phyloP scores from a whole-genome alignment of 345 rosid species.

The Melastoma malabathricum region DNA sequence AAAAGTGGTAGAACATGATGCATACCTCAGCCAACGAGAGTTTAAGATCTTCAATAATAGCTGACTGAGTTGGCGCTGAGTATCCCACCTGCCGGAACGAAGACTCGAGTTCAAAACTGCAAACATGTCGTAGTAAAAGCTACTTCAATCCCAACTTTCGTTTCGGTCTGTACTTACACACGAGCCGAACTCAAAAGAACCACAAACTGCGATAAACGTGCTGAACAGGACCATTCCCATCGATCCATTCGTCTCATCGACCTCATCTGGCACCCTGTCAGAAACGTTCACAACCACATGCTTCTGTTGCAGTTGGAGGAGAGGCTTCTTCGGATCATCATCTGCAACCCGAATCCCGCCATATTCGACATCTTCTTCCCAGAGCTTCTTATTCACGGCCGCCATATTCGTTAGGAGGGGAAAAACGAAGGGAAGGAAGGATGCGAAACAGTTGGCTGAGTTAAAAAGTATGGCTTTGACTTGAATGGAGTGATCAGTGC shows the following conservation, averaged over 20 bases:
- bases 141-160: not conserved
- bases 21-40: constrained; percentile 63
- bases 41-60: constrained; percentile 66
- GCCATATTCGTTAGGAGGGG: not conserved
- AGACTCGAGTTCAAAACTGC: constrained; percentile 21
- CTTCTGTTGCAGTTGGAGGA: constrained; percentile 16
- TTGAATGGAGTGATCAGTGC: no score
- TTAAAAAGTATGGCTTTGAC: no score
- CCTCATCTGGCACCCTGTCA: constrained; percentile 8
- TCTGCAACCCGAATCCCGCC: constrained; percentile 19
- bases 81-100: constrained; percentile 70
- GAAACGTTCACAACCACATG: constrained; percentile 13
- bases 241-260: constrained; percentile 24
- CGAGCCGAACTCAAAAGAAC: constrained; percentile 81
- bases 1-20: not conserved
- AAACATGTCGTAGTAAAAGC: not conserved
- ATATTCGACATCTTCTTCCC: constrained; percentile 25
- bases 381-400: not conserved
- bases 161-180: constrained; percentile 47
- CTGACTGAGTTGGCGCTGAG: constrained; percentile 86
- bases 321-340: constrained; percentile 38
- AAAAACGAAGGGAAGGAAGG: not conserved
- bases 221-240: constrained; percentile 51
- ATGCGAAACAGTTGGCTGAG: not conserved
- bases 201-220: constrained; percentile 78